Evolutionary conservation across 352 stramenopile species (phyloP).

Genomic region (Peronosclerospora sorghi): DNA sequence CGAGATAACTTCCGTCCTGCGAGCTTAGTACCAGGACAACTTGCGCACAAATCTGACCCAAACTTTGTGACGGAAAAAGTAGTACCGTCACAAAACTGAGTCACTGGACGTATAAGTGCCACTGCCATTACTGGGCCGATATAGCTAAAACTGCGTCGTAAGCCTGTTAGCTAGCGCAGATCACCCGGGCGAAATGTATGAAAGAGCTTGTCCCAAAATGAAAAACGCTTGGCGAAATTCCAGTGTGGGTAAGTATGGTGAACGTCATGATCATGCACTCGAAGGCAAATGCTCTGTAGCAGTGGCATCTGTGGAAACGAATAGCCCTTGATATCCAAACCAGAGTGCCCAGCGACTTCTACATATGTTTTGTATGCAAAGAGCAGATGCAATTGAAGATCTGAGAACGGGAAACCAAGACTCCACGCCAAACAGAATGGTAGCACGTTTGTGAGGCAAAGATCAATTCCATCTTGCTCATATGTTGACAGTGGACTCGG

Average conservation of each 20-base stretch:
- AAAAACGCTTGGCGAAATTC: slow-evolving; percentile 86
- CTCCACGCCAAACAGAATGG: slow-evolving; percentile 46
- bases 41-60: slow-evolving; percentile 12
- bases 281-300: slow-evolving; percentile 53
- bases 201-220: slow-evolving; percentile 81
- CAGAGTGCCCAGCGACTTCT: slow-evolving; percentile 75
- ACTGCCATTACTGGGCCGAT: no score
- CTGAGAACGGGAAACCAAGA: slow-evolving; percentile 35
- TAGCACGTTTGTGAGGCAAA: slow-evolving; percentile 68
- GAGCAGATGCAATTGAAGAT: slow-evolving; percentile 58
- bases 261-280: slow-evolving; percentile 75
- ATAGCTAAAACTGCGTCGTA: no score
- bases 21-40: no score
- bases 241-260: slow-evolving; percentile 73
- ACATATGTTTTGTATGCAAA: slow-evolving; percentile 87
- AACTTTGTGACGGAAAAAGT: not conserved
- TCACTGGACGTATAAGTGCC: no score
- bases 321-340: slow-evolving; percentile 72
- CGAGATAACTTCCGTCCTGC: slow-evolving; percentile 4
- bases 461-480: slow-evolving; percentile 65
- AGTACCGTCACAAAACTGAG: no score
- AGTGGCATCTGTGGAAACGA: slow-evolving; percentile 81
- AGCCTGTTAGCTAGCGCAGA: no score
- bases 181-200: slow-evolving; percentile 44
- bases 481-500: slow-evolving; percentile 76